phyloP scores from a whole-genome alignment of 306 rosid species.

The Corylus heterophylla region DNA sequence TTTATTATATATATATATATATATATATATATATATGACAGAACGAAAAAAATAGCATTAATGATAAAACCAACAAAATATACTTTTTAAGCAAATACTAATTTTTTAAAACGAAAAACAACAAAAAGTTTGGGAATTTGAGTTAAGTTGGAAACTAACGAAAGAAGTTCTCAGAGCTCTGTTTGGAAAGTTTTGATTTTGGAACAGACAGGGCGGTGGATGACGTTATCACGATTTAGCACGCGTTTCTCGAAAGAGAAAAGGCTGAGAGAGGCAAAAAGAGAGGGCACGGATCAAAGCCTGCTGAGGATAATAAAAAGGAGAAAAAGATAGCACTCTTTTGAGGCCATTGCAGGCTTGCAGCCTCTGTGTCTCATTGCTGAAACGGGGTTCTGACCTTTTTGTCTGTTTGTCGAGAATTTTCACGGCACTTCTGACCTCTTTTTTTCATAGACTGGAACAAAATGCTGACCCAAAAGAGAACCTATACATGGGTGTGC shows the following conservation, averaged over 20 bases:
- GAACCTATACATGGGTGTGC: neutral
- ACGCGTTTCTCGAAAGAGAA: conserved; percentile 70
- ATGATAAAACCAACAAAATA: conserved; percentile 34
- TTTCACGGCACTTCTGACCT: conserved; percentile 53
- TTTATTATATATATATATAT: neutral
- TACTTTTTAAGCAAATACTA: conserved; percentile 27
- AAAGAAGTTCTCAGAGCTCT: neutral
- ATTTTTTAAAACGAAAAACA: neutral
- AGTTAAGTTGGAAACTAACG: neutral
- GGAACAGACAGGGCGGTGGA: conserved; percentile 23
- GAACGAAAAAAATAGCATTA: conserved; percentile 5
- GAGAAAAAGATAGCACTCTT: conserved; percentile 5
- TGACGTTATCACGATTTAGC: conserved; percentile 70
- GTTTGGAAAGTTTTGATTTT: conserved; percentile 13
- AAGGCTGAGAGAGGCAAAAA: conserved; percentile 46
- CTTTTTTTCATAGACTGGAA: conserved; percentile 17
- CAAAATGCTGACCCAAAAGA: conserved; percentile 25
- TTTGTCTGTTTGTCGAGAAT: conserved; percentile 77
- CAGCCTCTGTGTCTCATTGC: conserved; percentile 36
- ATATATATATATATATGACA: neutral
- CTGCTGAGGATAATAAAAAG: conserved; percentile 20
- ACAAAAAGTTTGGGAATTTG: neutral
- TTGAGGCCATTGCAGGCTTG: conserved; percentile 12
- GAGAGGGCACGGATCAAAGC: conserved; percentile 49
- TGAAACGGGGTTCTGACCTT: conserved; percentile 50